Base-by-base conservation (phyloP, 2,329 filamentous ascomycete genomes). In the Hirsutella minnesotensis region DNA sequence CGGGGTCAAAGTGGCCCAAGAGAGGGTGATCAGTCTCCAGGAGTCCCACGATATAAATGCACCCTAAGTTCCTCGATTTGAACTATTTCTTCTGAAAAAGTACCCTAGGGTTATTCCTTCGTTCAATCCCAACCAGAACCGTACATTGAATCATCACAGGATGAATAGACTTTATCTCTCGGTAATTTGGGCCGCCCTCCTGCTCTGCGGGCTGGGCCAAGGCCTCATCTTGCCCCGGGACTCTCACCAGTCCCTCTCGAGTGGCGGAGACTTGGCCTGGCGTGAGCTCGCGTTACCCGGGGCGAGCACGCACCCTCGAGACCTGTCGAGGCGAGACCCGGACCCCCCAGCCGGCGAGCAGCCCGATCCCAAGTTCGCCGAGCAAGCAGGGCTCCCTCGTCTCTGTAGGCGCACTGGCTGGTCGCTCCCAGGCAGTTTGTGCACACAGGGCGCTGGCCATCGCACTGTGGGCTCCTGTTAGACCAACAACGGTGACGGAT, bases 11-110 rank as follows among this genome's bases (percentile, higher is more conserved):
- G 1, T 59, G 46, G 3, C 60, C 62, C 2, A 67, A 46, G 2
- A 66, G 49, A 2, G 61, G 59, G 40, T 66, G 59, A 22, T 67
- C 62, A 5, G 58, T 60, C 34, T 53, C 48, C 2, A 64, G 47
- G 2, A 57, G 49, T 33, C 56, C 49, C 3, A 49, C 35, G 3
- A 63, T 47, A 12, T 44, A 34, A 7, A 63, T 49, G 39, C 56
- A 44, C 20, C 62, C 61, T 63, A 62, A 60, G n/a, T n/a, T n/a
- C 47, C 52, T 51, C 4, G 41, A n/a, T 33, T 63, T 55, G 18
- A 53, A 38, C 2, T 62, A 44, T 1, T 48, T 20, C 16, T 18
- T 1, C 2, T 61, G n/a, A n/a, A n/a, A n/a, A n/a, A n/a, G n/a
- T n/a, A n/a, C n/a, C n/a, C n/a, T n/a, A n/a, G n/a, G n/a, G n/a